phyloP scores from a whole-genome alignment of 257 asterid genomes.

The Jaltomata sinuosa region DNA sequence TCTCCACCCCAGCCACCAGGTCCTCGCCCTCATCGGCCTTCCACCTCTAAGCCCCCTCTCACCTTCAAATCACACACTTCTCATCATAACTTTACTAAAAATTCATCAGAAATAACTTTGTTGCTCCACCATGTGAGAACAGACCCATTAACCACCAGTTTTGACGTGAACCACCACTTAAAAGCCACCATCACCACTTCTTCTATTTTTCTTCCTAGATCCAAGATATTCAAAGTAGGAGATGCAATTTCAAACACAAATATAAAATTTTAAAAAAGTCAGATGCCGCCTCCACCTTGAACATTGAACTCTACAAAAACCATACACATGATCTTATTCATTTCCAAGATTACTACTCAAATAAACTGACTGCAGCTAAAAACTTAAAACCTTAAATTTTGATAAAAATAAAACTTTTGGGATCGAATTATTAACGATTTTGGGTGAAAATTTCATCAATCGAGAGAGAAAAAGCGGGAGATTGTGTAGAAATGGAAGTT shows the following conservation, averaged over 20 bases:
- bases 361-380: too few relatives aligned
- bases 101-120: not conserved
- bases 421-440: too few relatives aligned
- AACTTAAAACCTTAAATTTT: too few relatives aligned
- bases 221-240: too few relatives aligned
- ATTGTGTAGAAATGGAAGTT: not conserved
- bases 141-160: not conserved
- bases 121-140: not conserved
- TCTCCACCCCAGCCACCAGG: not conserved
- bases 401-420: too few relatives aligned
- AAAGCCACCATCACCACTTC: too few relatives aligned
- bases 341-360: not conserved
- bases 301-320: not conserved
- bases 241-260: too few relatives aligned
- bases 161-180: not conserved
- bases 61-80: not conserved
- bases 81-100: not conserved
- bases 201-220: too few relatives aligned
- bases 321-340: too few relatives aligned
- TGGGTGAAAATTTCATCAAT: too few relatives aligned
- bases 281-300: too few relatives aligned
- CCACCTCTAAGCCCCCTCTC: not conserved
- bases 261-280: too few relatives aligned
- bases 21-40: not conserved
- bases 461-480: not conserved